Evolutionary conservation across 768 basidiomycete genomes (phyloP).

Genomic region (Guyanaporus albipodus): DNA sequence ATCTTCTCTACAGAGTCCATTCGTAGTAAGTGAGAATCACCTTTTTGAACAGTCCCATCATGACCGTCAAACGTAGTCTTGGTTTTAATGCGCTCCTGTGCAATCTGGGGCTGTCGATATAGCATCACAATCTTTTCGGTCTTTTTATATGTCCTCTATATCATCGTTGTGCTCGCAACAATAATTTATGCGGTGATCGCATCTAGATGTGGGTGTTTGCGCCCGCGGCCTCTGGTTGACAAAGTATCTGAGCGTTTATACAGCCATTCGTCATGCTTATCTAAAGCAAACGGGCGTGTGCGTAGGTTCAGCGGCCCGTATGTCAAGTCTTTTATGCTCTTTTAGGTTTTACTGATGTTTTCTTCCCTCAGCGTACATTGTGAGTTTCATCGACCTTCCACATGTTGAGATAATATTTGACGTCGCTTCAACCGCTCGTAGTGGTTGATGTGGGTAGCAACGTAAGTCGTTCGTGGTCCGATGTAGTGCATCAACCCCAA

Average conservation of each 20-base stretch:
- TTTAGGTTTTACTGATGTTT: not conserved
- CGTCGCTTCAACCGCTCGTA: not conserved
- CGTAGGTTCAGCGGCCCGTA: not conserved
- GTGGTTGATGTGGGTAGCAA: not conserved
- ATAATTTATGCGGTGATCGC: not conserved
- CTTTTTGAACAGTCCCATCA: not conserved
- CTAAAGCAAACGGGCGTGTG: constrained; percentile 12
- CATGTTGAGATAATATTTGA: not conserved
- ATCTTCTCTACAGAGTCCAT: constrained; percentile 16
- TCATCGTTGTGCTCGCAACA: not conserved
- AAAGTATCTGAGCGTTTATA: not conserved
- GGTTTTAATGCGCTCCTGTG: constrained; percentile 23
- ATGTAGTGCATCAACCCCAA: not conserved
- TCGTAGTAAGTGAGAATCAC: constrained; percentile 14
- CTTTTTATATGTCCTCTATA: constrained; percentile 8
- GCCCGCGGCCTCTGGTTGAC: not conserved
- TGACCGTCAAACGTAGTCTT: constrained; percentile 12
- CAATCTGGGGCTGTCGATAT: constrained; percentile 15
- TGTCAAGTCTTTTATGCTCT: not conserved
- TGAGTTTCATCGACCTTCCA: not conserved
- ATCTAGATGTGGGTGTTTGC: not conserved
- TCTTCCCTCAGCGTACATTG: not conserved
- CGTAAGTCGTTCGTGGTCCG: not conserved
- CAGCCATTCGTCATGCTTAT: not conserved
- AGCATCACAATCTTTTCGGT: not conserved